These are phyloP conservation scores for Effrenium voratum DNA, from an alignment of 73 alveolate species.

Conservation along the genomic window DNA sequence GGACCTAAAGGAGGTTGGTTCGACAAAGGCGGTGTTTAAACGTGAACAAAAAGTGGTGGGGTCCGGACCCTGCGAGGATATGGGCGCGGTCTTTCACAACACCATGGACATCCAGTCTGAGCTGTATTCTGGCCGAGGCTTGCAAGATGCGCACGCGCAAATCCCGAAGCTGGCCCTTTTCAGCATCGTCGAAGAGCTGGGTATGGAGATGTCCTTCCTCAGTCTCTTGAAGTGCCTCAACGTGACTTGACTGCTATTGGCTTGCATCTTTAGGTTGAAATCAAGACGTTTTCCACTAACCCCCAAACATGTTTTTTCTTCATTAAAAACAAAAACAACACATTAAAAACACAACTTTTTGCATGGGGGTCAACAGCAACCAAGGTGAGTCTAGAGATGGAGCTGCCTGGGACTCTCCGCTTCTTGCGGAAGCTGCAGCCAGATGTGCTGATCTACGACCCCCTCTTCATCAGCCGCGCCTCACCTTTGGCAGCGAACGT, in stretches of 20 bases:
- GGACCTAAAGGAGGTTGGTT: too few species aligned
- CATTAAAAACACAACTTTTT: too few species aligned
- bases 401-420: slow-evolving; percentile 65
- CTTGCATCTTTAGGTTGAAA: too few species aligned
- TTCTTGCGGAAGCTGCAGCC: slow-evolving; percentile 48
- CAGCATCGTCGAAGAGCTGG: slow-evolving; percentile 53
- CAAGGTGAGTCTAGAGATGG: slow-evolving; percentile 87
- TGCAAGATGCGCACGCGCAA: slow-evolving; percentile 12
- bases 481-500: slow-evolving; percentile 68
- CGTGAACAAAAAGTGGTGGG: too few species aligned
- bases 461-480: slow-evolving; percentile 46
- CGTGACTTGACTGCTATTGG: too few species aligned
- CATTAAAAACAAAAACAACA: too few species aligned
- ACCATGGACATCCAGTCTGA: slow-evolving; percentile 74
- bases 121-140: slow-evolving; percentile 63
- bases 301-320: too few species aligned
- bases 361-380: too few species aligned
- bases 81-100: slow-evolving; percentile 69
- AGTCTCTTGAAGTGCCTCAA: slow-evolving; percentile 67
- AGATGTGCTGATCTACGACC: slow-evolving; percentile 59
- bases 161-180: slow-evolving; percentile 54
- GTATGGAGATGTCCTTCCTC: slow-evolving; percentile 71
- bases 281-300: too few species aligned
- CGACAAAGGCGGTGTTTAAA: too few species aligned
- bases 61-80: too few species aligned